Percentiles rank a stretch among this genome's conserved stretches.
These are phyloP conservation scores for Colletotrichum kahawae DNA, from an alignment of 2,329 filamentous ascomycete genomes.

Conservation along the genomic window DNA sequence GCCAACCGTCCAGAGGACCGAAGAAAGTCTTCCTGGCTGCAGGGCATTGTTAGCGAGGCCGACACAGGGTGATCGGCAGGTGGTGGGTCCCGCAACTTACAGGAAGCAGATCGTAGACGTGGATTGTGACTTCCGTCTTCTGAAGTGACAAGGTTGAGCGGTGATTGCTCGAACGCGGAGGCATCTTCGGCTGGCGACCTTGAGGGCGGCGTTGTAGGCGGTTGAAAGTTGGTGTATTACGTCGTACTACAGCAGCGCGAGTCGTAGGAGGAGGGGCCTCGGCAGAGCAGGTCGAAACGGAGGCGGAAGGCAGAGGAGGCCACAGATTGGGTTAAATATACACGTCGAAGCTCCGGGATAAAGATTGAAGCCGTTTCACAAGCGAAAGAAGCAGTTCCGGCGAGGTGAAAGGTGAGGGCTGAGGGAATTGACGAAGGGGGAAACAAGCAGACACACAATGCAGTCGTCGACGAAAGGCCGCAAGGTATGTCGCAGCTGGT, in stretches of 20 bases:
- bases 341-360: neutral
- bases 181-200: neutral
- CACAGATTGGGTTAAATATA: neutral
- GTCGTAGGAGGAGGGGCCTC: neutral
- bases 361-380: neutral
- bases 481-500: neutral
- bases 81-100: constrained; percentile 45
- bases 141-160: constrained; percentile 71
- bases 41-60: neutral
- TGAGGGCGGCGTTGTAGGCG: neutral
- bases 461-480: neutral
- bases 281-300: neutral
- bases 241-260: neutral
- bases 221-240: neutral
- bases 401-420: neutral
- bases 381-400: neutral
- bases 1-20: constrained; percentile 78
- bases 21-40: constrained; percentile 76
- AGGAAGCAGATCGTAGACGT: constrained; percentile 79
- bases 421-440: neutral
- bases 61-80: neutral
- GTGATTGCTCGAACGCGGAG: constrained; percentile 43
- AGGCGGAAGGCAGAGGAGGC: neutral
- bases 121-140: constrained; percentile 76
- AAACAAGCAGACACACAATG: neutral